Base-by-base conservation (phyloP, 345 rosid species). In the Pelargonium nanum region DNA sequence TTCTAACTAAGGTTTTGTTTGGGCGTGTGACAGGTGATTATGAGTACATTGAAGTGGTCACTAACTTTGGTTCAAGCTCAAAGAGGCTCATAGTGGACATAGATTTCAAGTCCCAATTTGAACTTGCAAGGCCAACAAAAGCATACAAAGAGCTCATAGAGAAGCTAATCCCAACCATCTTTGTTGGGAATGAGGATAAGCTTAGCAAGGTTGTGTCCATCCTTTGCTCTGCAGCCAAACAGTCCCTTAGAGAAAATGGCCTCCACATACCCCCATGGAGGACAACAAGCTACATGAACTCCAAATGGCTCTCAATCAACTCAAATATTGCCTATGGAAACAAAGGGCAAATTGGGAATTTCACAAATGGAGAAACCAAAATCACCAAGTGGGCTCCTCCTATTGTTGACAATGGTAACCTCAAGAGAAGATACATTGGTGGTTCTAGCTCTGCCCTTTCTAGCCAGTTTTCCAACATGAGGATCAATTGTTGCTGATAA, bases 191-290 rank as follows among this genome's bases (percentile, higher is more conserved):
- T 58, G 83, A 74, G 55, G 75, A 66, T 7, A 77, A 78, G 57
- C 82, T 83, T 6, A 59, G 56, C 40, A 61, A 59, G 57, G 56
- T 80, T 6, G 65, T 83, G 59, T 66, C 77, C 0, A 53, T 80
- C 48, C 77, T 83, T 44, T 78, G 85, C 68, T 63, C 74, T 1
- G 82, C 83, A 6, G 82, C 85, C 20, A 73, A 78, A 65, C 69
- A 80, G 56, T 80, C 85, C 10, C 74, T 80, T 4, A 69, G 45
- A 45, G 81, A 80, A 53, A 65, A 71, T 21, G 88, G 82, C 15
- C 83, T 83, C 25, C 80, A 83, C 55, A 50, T 83, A 21, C 88
- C 88, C 0, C 88, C 88, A 3, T 83, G 88, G 87, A 80, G 88
- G 69, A 78, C 80, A 22, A 61, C 25, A 24, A 6, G 65, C 10